Evolutionary conservation across 1,139 yeast genomes (phyloP).

Genomic region (Chernovozyma aurita): DNA sequence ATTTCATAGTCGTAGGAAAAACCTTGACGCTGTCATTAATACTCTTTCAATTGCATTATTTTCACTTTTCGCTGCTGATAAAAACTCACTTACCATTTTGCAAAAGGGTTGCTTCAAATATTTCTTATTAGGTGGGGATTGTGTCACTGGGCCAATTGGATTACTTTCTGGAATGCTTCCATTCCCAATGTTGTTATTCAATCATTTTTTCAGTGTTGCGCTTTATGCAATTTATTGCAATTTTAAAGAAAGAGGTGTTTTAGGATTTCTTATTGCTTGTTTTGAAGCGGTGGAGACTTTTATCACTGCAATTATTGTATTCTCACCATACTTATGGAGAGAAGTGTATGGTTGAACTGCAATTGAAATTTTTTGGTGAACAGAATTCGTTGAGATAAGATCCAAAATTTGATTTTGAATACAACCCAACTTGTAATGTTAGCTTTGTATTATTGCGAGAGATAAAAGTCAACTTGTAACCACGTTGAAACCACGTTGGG

Average conservation of each 20-base stretch:
- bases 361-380: too few relatives aligned
- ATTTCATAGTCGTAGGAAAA: constrained; percentile 77
- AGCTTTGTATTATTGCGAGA: too few relatives aligned
- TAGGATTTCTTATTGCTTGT: constrained; percentile 70
- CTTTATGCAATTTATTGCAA: constrained; percentile 75
- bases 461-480: too few relatives aligned
- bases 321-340: constrained; percentile 67
- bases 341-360: constrained; percentile 27
- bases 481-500: too few relatives aligned
- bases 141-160: constrained; percentile 75
- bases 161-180: constrained; percentile 81
- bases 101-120: constrained; percentile 89
- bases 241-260: constrained; percentile 57
- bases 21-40: constrained; percentile 78
- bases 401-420: too few relatives aligned
- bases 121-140: constrained; percentile 79
- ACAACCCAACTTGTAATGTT: not conserved
- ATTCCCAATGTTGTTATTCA: constrained; percentile 65
- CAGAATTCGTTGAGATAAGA: too few relatives aligned
- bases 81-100: constrained; percentile 55
- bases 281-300: constrained; percentile 66
- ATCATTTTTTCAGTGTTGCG: constrained; percentile 89
- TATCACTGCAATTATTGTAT: constrained; percentile 70
- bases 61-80: constrained; percentile 85
- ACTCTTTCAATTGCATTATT: constrained; percentile 88